Evolutionary conservation across 2,329 filamentous ascomycete genomes (phyloP), one percentile per base, ranked within the genome.

Genomic region (Metarhizium anisopliae): DNA sequence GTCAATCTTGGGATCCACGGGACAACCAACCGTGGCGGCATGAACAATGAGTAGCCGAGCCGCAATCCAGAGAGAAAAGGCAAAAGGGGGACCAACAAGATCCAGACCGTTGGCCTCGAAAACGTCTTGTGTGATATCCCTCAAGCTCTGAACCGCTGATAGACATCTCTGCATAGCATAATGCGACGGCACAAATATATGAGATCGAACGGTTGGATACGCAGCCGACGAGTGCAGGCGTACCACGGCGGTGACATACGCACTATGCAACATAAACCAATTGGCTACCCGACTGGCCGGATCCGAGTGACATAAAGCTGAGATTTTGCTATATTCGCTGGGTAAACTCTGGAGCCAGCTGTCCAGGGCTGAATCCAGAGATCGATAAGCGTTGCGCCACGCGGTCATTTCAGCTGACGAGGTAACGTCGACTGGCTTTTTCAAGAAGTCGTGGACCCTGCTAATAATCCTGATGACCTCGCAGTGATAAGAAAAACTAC

Each of bases 261-360:
- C 73, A 59, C 73, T 74, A 30, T 76, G 73, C 8, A 76, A 63
- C 71, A 75, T 73, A 56, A 75, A 74, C 73, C 72, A 75, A 58
- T 75, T 75, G n/a, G 73, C 73, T 2, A 75, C 73, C 1, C 73
- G 70, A 53, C 72, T 74, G 2, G 72, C 73, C 3, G 73, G 73
- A 18, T 75, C 73, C 5, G 73, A 74, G 60, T 76, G 73, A 43
- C 73, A 76, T 11, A 76, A 63, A 2, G 73, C 71, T 7, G 72
- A 74, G 29, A 76, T 74, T n/a, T 70, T 71, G 64, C 71, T 70
- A 56, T 76, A 76, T 53, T 76, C 73, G 58, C 72, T 72, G 1
- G 73, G 73, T 13, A 76, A 61, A 42, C 69, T 71, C 52, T 74
- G 71, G 16, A 76, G 58, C 73, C 73, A 76, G 7, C 62, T 65